A percentile compares a stretch with the other conserved stretches of the same genome.
phyloP scores from a whole-genome alignment of 2,329 filamentous ascomycete genomes.

The Penicillium sp. region DNA sequence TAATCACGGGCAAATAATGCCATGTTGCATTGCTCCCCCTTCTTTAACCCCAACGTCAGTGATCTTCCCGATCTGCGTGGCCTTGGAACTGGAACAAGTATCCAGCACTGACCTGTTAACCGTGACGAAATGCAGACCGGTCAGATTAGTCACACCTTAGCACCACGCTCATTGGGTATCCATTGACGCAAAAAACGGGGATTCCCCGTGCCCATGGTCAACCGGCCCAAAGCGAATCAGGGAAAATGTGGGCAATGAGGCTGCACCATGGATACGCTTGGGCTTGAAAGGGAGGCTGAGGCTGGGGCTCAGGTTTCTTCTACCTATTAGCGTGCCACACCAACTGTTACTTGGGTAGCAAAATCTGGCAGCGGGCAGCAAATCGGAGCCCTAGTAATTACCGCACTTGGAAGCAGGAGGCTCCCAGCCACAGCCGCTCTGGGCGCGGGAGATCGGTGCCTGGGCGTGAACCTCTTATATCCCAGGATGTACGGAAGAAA shows the following conservation, averaged over 20 bases:
- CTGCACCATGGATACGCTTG: neutral
- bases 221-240: neutral
- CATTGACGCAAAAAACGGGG: slow-evolving; percentile 8
- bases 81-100: neutral
- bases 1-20: neutral
- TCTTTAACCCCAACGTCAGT: slow-evolving; percentile 25
- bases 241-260: slow-evolving; percentile 4
- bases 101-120: neutral
- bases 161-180: slow-evolving; percentile 5
- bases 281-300: neutral
- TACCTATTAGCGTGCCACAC: neutral
- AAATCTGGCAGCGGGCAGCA: neutral
- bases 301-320: neutral
- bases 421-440: slow-evolving; percentile 16
- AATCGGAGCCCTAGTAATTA: slow-evolving; percentile 5
- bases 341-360: neutral
- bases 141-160: slow-evolving; percentile 5
- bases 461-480: slow-evolving; percentile 4
- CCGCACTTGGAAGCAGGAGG: neutral
- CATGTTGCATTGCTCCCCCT: neutral
- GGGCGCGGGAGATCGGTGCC: slow-evolving; percentile 19
- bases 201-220: slow-evolving; percentile 8
- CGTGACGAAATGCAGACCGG: slow-evolving; percentile 12
- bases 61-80: slow-evolving; percentile 29
- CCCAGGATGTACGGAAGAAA: too few species aligned